Conservation (phyloP, 768 basidiomycete genomes). For the Tubosaeta brunneosetosa region DNA sequence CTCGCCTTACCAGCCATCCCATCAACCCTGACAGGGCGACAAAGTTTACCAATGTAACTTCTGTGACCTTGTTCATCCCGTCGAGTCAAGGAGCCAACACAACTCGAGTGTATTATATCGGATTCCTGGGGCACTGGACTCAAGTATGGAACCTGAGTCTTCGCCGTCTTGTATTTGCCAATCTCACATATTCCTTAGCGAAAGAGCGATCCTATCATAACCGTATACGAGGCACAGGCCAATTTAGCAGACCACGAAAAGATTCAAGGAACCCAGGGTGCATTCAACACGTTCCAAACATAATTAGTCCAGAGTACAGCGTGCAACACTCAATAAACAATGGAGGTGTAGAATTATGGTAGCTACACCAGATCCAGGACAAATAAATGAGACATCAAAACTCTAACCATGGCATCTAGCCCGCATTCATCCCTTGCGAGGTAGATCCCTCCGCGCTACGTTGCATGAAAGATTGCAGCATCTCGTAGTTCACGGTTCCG, state of each 20-base stretch:
- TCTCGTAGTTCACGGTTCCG: conserved; percentile 34
- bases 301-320: conserved; percentile 9
- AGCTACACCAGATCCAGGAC: too few relatives aligned
- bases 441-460: conserved; percentile 32
- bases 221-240: conserved; percentile 85
- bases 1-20: background rate
- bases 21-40: conserved; percentile 50
- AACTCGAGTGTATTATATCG: conserved; percentile 75
- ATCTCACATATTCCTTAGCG: conserved; percentile 42
- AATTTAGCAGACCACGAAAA: conserved; percentile 86
- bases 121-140: conserved; percentile 78
- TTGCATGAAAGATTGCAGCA: conserved; percentile 47
- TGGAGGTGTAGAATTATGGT: conserved; percentile 5
- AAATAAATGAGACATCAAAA: too few relatives aligned
- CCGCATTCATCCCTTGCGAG: conserved; percentile 16
- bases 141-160: conserved; percentile 44
- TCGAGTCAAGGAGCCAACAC: conserved; percentile 75
- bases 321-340: conserved; percentile 5
- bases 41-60: conserved; percentile 80
- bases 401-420: conserved; percentile 1
- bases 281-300: conserved; percentile 44
- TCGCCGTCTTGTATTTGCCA: background rate
- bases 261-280: conserved; percentile 72
- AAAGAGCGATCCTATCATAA: conserved; percentile 72
- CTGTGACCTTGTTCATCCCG: conserved; percentile 80